A percentile compares a stretch with the other conserved stretches of the same genome.
Conservation (phyloP, 371 early-diverging fungal species). For the Mortierella sp. region DNA sequence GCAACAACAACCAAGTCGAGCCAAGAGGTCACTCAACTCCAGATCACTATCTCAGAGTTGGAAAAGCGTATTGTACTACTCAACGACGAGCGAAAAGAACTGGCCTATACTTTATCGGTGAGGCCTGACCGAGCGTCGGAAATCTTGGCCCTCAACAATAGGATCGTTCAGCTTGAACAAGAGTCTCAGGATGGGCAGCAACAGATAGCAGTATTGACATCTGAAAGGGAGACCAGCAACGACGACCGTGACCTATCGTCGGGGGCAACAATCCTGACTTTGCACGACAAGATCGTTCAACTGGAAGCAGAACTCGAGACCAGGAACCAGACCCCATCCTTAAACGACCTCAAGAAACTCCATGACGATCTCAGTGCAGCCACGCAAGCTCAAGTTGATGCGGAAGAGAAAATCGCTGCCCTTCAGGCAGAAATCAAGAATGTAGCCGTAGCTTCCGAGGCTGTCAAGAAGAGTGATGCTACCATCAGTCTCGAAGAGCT, state of each 20-base stretch:
- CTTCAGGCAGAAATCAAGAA: conserved; percentile 21
- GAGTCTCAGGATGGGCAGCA: not conserved
- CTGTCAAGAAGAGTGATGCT: conserved; percentile 2
- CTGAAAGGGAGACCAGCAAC: conserved; percentile 24
- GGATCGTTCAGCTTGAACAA: not conserved
- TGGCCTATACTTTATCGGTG: not conserved
- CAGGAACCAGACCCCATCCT: conserved; percentile 13
- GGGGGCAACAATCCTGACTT: not conserved
- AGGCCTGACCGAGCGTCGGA: not conserved
- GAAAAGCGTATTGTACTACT: not conserved
- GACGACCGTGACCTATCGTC: conserved; percentile 18
- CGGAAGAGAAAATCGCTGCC: conserved; percentile 13
- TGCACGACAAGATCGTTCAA: not conserved
- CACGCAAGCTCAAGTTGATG: conserved; percentile 26
- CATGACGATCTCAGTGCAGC: conserved; percentile 26
- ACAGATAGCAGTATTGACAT: not conserved
- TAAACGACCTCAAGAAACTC: conserved; percentile 29
- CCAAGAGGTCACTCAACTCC: not conserved
- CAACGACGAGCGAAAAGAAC: not conserved
- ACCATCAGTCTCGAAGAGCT: conserved; percentile 53
- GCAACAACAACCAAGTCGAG: not conserved
- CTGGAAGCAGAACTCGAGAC: not conserved
- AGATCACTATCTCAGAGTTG: not conserved
- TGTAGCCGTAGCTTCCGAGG: not conserved
- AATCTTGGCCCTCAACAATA: not conserved